These are phyloP conservation scores for Colletotrichum kahawae DNA, from an alignment of 2,329 filamentous ascomycete species.

Conservation along the genomic window DNA sequence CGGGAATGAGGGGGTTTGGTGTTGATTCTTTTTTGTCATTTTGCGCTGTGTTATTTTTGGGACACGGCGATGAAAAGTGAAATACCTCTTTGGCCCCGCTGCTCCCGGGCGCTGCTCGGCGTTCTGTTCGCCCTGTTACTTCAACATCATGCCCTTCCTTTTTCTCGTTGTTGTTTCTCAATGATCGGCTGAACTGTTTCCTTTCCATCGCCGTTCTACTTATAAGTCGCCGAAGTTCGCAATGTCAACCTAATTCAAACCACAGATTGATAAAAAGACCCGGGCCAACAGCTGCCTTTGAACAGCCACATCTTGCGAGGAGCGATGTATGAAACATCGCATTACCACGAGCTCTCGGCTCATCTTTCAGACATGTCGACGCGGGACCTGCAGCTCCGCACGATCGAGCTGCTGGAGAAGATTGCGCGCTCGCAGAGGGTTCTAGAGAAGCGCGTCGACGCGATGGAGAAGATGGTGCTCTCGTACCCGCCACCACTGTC, in stretches of 20 bases:
- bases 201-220: background rate
- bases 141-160: background rate
- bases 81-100: background rate
- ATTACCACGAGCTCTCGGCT: background rate
- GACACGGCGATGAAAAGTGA: background rate
- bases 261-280: background rate
- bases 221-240: background rate
- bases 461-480: conserved; percentile 1
- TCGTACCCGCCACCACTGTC: background rate
- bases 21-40: background rate
- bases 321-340: background rate
- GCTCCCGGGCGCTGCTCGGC: background rate
- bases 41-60: background rate
- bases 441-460: background rate
- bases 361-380: background rate
- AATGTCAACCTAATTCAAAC: background rate
- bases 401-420: conserved; percentile 6
- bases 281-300: no score
- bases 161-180: background rate
- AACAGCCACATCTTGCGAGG: background rate
- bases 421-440: conserved; percentile 9
- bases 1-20: background rate
- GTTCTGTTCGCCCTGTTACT: background rate
- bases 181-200: background rate
- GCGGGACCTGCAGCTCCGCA: background rate